Conservation (phyloP, 208 protist genomes). For the Crithidia thermophila region DNA sequence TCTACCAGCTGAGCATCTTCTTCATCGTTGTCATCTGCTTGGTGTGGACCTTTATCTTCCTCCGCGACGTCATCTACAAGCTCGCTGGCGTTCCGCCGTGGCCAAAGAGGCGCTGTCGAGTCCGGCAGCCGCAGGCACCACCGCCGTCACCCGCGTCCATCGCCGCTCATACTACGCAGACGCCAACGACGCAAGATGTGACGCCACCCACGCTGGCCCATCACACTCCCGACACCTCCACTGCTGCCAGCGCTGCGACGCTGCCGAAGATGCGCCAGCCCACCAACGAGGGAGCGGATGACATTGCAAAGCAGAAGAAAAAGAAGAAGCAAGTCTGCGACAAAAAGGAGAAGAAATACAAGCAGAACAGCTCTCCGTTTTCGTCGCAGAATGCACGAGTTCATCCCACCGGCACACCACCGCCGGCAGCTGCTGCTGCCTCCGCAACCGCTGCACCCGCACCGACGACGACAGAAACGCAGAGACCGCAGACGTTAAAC, state of each 20-base stretch:
- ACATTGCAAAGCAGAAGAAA: no score
- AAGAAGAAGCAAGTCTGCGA: no score
- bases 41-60: conserved; percentile 25
- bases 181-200: background rate
- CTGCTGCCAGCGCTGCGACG: background rate
- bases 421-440: no score
- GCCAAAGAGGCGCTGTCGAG: background rate
- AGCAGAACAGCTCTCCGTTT: no score
- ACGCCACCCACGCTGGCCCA: no score
- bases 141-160: background rate
- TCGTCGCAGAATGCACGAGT: no score
- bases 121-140: background rate
- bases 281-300: no score
- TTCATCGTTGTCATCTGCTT: conserved; percentile 7
- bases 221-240: background rate
- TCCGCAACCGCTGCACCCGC: no score
- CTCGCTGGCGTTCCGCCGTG: conserved; percentile 4
- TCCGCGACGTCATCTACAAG: conserved; percentile 30
- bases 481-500: background rate
- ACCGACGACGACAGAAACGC: no score
- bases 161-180: background rate
- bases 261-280: no score
- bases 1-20: conserved; percentile 8
- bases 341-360: no score
- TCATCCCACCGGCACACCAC: no score